Evolutionary conservation across 1,139 yeast genomes (phyloP), one percentile per base, ranked within the genome.

Genomic region (Pichia sp.): DNA sequence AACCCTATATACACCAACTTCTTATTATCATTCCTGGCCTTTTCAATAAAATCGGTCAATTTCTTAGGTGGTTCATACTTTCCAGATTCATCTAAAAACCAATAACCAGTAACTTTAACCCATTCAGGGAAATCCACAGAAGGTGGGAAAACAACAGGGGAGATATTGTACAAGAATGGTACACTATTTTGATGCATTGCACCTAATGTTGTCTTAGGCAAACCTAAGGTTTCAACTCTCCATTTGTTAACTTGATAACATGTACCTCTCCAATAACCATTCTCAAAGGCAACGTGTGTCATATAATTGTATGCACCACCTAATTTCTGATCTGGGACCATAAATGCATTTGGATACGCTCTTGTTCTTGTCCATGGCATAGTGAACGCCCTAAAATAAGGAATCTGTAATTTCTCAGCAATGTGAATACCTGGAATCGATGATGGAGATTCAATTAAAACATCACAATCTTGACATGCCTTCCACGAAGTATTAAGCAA

Each of bases 361-460:
- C 96, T 75, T 0, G 98, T 91, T 56, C 96, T 71, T 0, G 97
- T 88, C 98, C 98, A 91, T 0, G 98, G 98, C 98, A 91, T 91
- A 0, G 98, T 93, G 61, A 91, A 93, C 0, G 98, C 97, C 58
- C 98, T 73, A 72, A 87, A 86, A 62, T 91, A 91, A 0, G 98
- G 96, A 45, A 91, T 85, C 17, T 82, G 79, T 48, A 91, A 67
- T 0, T 96, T 95, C 63, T 91, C 98, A 1, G 98, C 97, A 50
- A 93, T 85, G 61, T 91, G 98, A 36, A 91, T 79, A 11, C 98
- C 98, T 11, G 85, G 93, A 94, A 91, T 90, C 0, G 97, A 94
- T 7, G 96, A 86, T 0, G 98, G 98, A 34, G 96, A 85, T 62
- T 91, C 98, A 51, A 91, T 88, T 52, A 91, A 69, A 20, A 93